phyloP scores from a whole-genome alignment of 2,329 filamentous ascomycete genomes.

The Paraconiothyrium brasiliense region DNA sequence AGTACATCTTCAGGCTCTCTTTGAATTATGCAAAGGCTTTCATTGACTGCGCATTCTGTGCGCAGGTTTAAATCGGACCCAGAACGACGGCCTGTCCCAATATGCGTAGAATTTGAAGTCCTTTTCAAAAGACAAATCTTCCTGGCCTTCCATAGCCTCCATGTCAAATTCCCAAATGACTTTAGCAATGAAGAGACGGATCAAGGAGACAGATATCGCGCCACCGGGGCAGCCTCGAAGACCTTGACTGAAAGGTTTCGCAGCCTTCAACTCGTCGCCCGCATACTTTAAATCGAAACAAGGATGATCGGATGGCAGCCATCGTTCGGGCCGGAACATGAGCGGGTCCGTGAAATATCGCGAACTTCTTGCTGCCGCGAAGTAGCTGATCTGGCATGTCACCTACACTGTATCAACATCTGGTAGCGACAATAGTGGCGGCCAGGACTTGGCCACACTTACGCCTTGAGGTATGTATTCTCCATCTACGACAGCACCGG shows the following conservation, averaged over 20 bases:
- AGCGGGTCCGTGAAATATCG: constrained; percentile 6
- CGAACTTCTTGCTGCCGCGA: constrained; percentile 12
- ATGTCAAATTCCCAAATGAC: constrained; percentile 10
- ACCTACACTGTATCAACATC: background rate
- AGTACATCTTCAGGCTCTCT: no score
- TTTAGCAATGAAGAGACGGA: constrained; percentile 8
- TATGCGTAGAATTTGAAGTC: constrained; percentile 8
- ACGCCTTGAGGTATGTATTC: constrained; percentile 8
- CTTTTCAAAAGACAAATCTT: constrained; percentile 5
- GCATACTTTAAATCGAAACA: constrained; percentile 3
- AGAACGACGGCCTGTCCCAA: constrained; percentile 6
- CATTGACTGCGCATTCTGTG: no score
- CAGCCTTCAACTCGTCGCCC: constrained; percentile 1
- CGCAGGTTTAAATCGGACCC: constrained; percentile 11
- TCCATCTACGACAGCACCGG: constrained; percentile 11
- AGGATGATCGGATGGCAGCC: constrained; percentile 5
- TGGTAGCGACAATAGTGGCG: no score
- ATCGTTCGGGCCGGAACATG: constrained; percentile 9
- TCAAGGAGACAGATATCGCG: constrained; percentile 4
- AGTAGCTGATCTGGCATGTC: constrained; percentile 14
- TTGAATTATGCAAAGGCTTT: no score
- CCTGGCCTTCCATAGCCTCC: constrained; percentile 10
- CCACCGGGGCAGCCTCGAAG: constrained; percentile 10
- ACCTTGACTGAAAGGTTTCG: constrained; percentile 12
- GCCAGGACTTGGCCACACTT: no score